Base-by-base conservation (phyloP, 2,329 filamentous ascomycete species). In the Alternaria infectoria region DNA sequence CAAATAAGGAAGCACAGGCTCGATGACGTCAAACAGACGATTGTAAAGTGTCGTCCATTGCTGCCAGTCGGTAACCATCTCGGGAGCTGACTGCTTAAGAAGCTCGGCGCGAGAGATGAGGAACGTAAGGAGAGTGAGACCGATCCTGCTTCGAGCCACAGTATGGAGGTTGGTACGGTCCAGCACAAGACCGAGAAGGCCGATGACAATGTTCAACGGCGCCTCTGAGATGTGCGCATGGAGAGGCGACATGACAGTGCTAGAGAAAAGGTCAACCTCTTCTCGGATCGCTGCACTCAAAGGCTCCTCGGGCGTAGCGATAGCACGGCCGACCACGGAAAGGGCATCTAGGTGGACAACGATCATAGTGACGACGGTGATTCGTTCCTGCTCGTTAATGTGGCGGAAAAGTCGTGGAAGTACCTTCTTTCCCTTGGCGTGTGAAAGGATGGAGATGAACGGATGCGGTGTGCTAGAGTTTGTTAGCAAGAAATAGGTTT, bases 331-430 rank as follows among this genome's bases (percentile, higher is more conserved):
- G 62, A 98, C 91, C 54, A 99, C 95, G 73, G 97, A 93, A 44
- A 99, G 86, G 69, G 92, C 89, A 78, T 98, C 96, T 30, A 99
- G 89, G 73, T 98, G 93, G 55, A 97, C 90, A 62, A 97, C 89
- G 69, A 99, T 95, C 87, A 99, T 95, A 6, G 96, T 99, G 66
- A 99, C 86, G 66, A 98, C 93, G 1, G 94, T 98, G 21, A 96
- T 94, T 54, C 95, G 92, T 81, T 98, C 94, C 76, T 97, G 92
- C 66, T 94, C 91, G 67, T 92, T 91, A 56, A 97, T 92, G 75
- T 97, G 93, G 46, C 93, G 91, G 87, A 98, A 98, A 57, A 98
- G 92, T 59, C 96, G 93, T 54, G 93, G 93, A 64, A 99, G 93
- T 2, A 92, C 93, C 83, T 96, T 97, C 84, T 97, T 98, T 75